Base-by-base conservation (phyloP, 345 rosid genomes). In the Mangifera indica region DNA sequence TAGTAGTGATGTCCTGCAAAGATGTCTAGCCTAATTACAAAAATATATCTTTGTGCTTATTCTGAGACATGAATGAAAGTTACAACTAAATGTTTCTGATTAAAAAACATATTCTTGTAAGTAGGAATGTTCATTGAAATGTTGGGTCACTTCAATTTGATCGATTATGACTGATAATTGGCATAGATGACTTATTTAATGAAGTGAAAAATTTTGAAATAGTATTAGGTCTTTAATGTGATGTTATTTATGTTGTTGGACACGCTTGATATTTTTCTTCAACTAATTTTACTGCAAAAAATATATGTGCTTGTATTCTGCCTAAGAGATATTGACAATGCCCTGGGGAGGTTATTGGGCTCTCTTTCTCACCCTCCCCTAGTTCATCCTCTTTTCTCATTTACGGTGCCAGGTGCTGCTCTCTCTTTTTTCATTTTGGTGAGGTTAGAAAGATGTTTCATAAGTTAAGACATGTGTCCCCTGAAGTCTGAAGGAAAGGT, bases 261-360 rank as follows among this genome's bases (percentile, higher is more conserved):
- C 42, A 6, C 6, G 42, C 5, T 37, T 37, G 42, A 5, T 37
- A 37, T 5, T 37, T 37, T 37, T 37, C 8, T 37, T 7, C 8
- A 5, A 7, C 42, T 37, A 37, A 7, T 7, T 37, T 37, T 37
- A 37, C 42, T 37, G 7, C 42, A 1, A 7, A 37, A 7, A 37
- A 37, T 37, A 37, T 63, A 6, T 8, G 3, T 37, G 34, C 20
- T 2, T 34, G 56, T 17, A 3, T 80, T 72, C 82, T 92, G 52
- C 97, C 98, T 0, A 86, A 71, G 76, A 89, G 97, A 83, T 94
- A 80, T 78, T 95, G 84, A 83, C 97, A 94, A 75, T 94, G 92
- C 81, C 98, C 98, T 37, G 97, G 98, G 56, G 97, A 94, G 83
- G 93, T 94, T 66, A 85, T 88, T 64, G 98, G 98, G 46, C 87